Evolutionary conservation across 1,284 basidiomycete species (phyloP).

Genomic region (Spongispora temasekensis): DNA sequence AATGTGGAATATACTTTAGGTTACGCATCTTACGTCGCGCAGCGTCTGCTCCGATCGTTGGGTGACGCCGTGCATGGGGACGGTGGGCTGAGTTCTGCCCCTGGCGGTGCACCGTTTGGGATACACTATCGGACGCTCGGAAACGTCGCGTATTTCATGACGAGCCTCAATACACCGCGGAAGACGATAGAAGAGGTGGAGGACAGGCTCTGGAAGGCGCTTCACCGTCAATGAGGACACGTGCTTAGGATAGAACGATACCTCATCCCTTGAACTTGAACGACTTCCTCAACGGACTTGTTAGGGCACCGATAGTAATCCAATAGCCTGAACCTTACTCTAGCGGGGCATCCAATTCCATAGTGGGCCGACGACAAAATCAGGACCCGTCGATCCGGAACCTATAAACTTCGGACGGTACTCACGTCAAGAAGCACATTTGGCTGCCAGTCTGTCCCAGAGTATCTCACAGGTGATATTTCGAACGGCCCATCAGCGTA

Average conservation of each 20-base stretch:
- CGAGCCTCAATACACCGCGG: conserved; percentile 75
- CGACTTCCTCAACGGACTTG: no score
- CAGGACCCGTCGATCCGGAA: no score
- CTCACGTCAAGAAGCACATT: no score
- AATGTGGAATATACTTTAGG: conserved; percentile 42
- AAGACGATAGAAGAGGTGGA: conserved; percentile 59
- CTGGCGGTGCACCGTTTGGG: conserved; percentile 62
- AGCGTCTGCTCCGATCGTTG: conserved; percentile 56
- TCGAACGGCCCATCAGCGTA: no score
- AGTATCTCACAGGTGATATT: no score
- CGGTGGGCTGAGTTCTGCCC: conserved; percentile 43
- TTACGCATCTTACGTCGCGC: conserved; percentile 77
- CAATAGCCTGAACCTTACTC: no score
- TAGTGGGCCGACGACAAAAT: no score
- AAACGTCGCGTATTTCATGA: conserved; percentile 94
- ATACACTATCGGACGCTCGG: conserved; percentile 91
- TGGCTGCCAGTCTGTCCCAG: no score
- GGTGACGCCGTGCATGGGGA: conserved; percentile 19
- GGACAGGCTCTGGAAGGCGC: conserved; percentile 54
- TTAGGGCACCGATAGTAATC: no score
- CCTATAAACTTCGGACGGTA: no score
- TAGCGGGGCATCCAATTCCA: no score
- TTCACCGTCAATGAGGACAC: not conserved
- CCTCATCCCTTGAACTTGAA: no score
- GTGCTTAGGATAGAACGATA: not conserved